Conservation (phyloP, 495 filamentous ascomycete genomes). For the Pyrenopolyporus hunteri region DNA sequence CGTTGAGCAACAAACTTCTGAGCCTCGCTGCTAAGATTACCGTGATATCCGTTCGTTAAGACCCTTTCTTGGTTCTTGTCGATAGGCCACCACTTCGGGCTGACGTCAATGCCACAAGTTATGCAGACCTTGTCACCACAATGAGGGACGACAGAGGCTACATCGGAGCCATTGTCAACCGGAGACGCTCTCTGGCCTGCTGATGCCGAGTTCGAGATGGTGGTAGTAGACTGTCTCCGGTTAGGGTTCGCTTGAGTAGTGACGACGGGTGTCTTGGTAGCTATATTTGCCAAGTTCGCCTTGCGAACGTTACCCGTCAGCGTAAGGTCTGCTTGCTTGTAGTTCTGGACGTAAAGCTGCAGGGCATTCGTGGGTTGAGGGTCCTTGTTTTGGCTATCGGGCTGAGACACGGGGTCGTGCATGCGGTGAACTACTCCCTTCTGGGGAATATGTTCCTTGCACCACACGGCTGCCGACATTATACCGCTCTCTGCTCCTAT, state of each 20-base stretch:
- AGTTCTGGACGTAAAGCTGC: slow-evolving; percentile 82
- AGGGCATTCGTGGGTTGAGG: slow-evolving; percentile 64
- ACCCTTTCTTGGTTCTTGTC: slow-evolving; percentile 48
- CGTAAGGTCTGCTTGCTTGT: slow-evolving; percentile 91
- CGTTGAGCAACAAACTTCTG: slow-evolving; percentile 58
- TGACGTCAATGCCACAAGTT: slow-evolving; percentile 64
- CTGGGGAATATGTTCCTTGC: slow-evolving; percentile 77
- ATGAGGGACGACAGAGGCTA: slow-evolving; percentile 24
- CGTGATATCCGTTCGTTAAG: slow-evolving; percentile 51
- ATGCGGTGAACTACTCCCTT: slow-evolving; percentile 77
- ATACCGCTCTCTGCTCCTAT: slow-evolving; percentile 78
- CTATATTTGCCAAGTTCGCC: slow-evolving; percentile 60
- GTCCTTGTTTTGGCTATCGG: slow-evolving; percentile 50
- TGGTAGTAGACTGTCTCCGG: slow-evolving; percentile 49
- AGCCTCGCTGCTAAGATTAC: slow-evolving; percentile 48
- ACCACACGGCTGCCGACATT: slow-evolving; percentile 83
- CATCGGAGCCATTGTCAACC: slow-evolving; percentile 16
- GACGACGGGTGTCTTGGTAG: slow-evolving; percentile 47
- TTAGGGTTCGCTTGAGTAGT: slow-evolving; percentile 35
- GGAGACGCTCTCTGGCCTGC: slow-evolving; percentile 22
- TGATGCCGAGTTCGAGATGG: slow-evolving; percentile 18
- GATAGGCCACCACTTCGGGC: slow-evolving; percentile 65
- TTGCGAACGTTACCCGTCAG: slow-evolving; percentile 92
- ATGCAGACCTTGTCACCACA: slow-evolving; percentile 56
- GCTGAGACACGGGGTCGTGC: slow-evolving; percentile 70